phyloP scores from a whole-genome alignment of 148 eudicot genomes.

The Fagopyrum tataricum region DNA sequence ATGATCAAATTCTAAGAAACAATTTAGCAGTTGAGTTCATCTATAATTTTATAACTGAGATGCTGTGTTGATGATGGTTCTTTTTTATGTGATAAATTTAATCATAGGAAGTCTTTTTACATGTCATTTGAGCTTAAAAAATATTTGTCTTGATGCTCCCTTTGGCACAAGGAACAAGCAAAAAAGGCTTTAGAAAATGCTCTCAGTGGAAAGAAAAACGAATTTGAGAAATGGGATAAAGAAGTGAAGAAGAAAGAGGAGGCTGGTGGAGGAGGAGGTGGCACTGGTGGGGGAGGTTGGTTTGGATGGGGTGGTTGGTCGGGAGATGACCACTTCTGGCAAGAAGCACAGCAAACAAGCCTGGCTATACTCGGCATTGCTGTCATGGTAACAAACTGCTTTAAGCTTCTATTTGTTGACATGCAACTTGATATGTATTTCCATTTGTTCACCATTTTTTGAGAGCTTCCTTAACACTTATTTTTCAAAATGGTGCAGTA shows the following conservation, averaged over 20 bases:
- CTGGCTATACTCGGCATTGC: conserved; percentile 55
- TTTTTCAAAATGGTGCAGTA: conserved; percentile 30
- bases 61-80: background rate
- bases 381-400: conserved; percentile 36
- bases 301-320: conserved; percentile 65
- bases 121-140: background rate
- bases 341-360: conserved; percentile 67
- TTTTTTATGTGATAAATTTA: background rate
- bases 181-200: conserved; percentile 90
- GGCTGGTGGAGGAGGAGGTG: conserved; percentile 55
- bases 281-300: conserved; percentile 78
- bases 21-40: background rate
- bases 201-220: conserved; percentile 67
- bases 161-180: conserved; percentile 56
- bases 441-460: background rate
- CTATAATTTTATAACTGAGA: background rate
- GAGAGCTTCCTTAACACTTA: background rate
- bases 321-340: conserved; percentile 83
- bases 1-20: background rate
- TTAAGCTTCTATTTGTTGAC: background rate
- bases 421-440: no score
- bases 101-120: background rate
- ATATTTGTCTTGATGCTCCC: background rate
- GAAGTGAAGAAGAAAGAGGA: conserved; percentile 73
- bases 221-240: conserved; percentile 75